phyloP scores from a whole-genome alignment of 768 basidiomycete species.

The Tricholoma bakamatsutake region DNA sequence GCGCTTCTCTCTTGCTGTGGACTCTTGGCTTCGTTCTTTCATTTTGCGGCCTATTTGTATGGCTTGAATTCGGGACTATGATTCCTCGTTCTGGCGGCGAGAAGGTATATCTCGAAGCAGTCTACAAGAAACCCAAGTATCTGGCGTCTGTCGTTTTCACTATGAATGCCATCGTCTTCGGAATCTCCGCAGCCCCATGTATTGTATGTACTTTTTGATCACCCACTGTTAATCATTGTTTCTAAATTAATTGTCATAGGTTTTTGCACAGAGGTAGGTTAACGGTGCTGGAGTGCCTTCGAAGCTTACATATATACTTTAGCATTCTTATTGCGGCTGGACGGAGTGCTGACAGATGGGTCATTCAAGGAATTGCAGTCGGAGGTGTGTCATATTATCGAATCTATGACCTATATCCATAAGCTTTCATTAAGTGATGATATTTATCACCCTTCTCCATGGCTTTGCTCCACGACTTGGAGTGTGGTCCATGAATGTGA shows the following conservation, averaged over 20 bases:
- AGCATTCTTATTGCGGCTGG: not conserved
- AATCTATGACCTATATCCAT: no score
- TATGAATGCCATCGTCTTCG: constrained; percentile 44
- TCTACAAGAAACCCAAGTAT: constrained; percentile 50
- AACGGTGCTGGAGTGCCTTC: not conserved
- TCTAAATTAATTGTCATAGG: not conserved
- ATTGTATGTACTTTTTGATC: no score
- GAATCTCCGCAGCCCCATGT: constrained; percentile 12
- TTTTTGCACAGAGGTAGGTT: not conserved
- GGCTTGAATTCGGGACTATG: constrained; percentile 62
- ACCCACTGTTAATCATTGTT: not conserved
- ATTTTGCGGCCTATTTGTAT: constrained; percentile 54
- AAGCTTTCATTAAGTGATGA: not conserved
- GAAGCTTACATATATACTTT: not conserved
- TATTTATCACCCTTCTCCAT: not conserved
- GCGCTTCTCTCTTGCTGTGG: constrained; percentile 27
- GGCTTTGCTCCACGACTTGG: not conserved
- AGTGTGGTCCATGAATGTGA: not conserved
- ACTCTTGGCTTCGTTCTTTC: constrained; percentile 55
- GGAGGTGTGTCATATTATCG: no score
- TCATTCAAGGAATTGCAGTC: not conserved
- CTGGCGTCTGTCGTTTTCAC: constrained; percentile 53
- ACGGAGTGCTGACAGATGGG: not conserved
- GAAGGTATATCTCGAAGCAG: constrained; percentile 63
- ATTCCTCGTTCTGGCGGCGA: constrained; percentile 64